Conservation (phyloP, 2,329 filamentous ascomycete species). For the Hawksworthiomyces lignivorus region DNA sequence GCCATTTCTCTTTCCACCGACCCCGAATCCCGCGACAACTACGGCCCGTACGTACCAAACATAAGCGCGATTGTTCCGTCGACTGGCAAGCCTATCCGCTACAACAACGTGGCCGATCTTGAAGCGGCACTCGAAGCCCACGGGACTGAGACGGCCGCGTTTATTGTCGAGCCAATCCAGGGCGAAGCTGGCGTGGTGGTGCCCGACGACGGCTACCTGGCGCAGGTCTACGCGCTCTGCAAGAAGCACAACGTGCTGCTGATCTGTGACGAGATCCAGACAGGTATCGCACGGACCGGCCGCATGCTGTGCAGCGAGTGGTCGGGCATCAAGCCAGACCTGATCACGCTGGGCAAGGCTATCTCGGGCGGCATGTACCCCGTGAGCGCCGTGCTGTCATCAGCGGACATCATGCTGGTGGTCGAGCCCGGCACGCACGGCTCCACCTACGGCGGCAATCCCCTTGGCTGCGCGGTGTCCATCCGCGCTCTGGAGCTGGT, state of each 20-base stretch:
- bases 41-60: constrained; percentile 88
- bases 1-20: constrained; percentile 94
- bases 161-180: constrained; percentile 94
- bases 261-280: constrained; percentile 98
- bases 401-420: constrained; percentile 88
- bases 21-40: constrained; percentile 92
- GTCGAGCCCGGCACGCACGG: constrained; percentile 95
- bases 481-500: constrained; percentile 92
- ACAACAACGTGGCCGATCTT: constrained; percentile 77
- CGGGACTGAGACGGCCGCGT: constrained; percentile 79
- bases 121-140: constrained; percentile 72
- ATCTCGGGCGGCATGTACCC: constrained; percentile 99
- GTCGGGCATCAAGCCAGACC: constrained; percentile 89
- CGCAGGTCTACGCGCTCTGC: constrained; percentile 73
- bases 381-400: constrained; percentile 85
- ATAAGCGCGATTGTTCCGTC: constrained; percentile 71
- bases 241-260: constrained; percentile 91
- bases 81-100: constrained; percentile 71
- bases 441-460: constrained; percentile 97
- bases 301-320: constrained; percentile 92
- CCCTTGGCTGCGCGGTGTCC: constrained; percentile 87
- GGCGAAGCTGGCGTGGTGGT: constrained; percentile 96
- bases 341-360: constrained; percentile 92
- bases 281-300: constrained; percentile 89
- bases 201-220: constrained; percentile 81